Conservation (phyloP, 805 yeast genomes). For the Cyberlindnera maclurae region DNA sequence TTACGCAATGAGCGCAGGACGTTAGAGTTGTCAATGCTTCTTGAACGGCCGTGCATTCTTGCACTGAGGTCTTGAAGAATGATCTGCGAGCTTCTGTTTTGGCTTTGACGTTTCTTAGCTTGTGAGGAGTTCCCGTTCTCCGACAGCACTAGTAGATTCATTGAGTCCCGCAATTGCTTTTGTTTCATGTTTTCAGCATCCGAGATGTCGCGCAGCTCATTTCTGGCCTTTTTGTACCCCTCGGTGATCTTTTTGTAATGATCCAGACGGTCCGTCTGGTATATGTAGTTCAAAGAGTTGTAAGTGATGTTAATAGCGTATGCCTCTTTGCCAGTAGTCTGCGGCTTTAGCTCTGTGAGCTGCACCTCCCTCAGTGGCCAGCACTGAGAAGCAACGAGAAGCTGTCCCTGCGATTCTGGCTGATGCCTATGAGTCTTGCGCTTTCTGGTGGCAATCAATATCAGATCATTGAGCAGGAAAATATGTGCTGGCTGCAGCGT, state of each 20-base stretch:
- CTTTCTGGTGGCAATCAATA: conserved; percentile 65
- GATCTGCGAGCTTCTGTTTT: conserved; percentile 27
- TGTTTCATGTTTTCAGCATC: conserved; percentile 41
- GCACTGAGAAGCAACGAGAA: conserved; percentile 65
- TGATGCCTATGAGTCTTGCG: conserved; percentile 24
- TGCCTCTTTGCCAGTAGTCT: conserved; percentile 15
- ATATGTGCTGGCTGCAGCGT: conserved; percentile 70
- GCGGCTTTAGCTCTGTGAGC: conserved; percentile 15
- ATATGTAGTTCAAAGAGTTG: conserved; percentile 45
- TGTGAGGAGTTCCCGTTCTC: conserved; percentile 6
- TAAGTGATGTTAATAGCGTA: conserved; percentile 41
- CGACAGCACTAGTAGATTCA: conserved; percentile 32
- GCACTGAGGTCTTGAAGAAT: conserved; percentile 52
- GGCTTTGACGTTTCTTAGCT: conserved; percentile 22
- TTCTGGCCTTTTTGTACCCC: conserved; percentile 54
- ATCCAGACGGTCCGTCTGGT: conserved; percentile 53
- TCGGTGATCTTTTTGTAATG: conserved; percentile 48
- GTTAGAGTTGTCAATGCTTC: conserved; percentile 40
- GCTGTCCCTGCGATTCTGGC: conserved; percentile 25
- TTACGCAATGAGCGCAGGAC: conserved; percentile 40
- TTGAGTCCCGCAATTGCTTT: conserved; percentile 36
- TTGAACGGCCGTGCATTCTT: conserved; percentile 52
- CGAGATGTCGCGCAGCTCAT: conserved; percentile 49
- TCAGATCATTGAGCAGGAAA: conserved; percentile 68
- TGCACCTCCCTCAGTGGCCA: conserved; percentile 65